Evolutionary conservation across 2,329 filamentous ascomycete species (phyloP), one percentile per base, ranked within the genome.

Genomic region (Alternaria gansuensis): DNA sequence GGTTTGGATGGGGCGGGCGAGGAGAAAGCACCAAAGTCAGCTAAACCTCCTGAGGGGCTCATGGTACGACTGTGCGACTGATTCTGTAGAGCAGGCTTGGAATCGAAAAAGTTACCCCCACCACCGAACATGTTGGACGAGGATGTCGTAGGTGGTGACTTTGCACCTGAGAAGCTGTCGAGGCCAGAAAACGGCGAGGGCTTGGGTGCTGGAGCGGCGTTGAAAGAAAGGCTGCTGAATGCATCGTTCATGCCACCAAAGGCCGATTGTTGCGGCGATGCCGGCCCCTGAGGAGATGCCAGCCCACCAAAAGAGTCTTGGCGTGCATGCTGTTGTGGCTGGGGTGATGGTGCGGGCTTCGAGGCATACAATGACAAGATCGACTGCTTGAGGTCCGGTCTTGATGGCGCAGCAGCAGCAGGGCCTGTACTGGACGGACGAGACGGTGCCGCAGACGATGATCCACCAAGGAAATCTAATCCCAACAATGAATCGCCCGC

Each of bases 301-400:
- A 85, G 82, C 9, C 80, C 78, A 37, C 77, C 76, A 41, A 80
- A 79, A 4, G 75, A 77, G 9, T 73, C 73, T 66, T 84, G 84
- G 11, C 85, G 83, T 34, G 82, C 81, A 74, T 90, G 88, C 29
- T 79, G 75, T 23, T 78, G 75, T 36, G 81, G 74, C 54, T 80
- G 80, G 54, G 83, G 80, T 41, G 83, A 79, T 9, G 87, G 66
- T 68, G 91, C 90, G n/a, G 91, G 88, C 73, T 92, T 90, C 1
- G 92, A 90, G 10, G 93, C 92, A 75, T 99, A 99, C 14, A 99
- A 85, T 7, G 95, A 99, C 48, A 99, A 81, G 60, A 99, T 99
- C 2, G 94, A 98, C 78, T 97, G 94, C 80, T 99, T 99, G 60
- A 99, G 82, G 75, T 99, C 95, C 3, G 94, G 93, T 62, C 95